A percentile compares a stretch with the other conserved stretches of the same genome.
Evolutionary conservation across 2,329 filamentous ascomycete species (phyloP).

Genomic region (Blastomyces percursus): DNA sequence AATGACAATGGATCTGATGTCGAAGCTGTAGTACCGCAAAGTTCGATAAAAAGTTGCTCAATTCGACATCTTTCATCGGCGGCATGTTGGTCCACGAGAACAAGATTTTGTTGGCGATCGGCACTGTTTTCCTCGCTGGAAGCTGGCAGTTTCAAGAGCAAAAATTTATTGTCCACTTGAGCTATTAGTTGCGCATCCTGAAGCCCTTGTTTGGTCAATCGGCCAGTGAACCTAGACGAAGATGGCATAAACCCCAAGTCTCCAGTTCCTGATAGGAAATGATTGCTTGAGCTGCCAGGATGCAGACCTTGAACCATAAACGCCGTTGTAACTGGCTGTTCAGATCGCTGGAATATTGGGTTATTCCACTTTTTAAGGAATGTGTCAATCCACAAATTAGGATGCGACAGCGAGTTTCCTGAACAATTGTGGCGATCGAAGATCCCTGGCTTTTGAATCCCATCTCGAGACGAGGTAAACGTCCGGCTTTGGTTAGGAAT

Average conservation of each 20-base stretch:
- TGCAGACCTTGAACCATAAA: slow-evolving; percentile 16
- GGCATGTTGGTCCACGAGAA: slow-evolving; percentile 87
- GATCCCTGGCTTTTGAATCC: slow-evolving; percentile 9
- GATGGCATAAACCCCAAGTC: not conserved
- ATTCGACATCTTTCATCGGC: slow-evolving; percentile 80
- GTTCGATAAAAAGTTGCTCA: slow-evolving; percentile 55
- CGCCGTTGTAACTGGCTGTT: slow-evolving; percentile 34
- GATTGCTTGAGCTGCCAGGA: not conserved
- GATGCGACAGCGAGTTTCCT: not conserved
- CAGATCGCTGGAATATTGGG: slow-evolving; percentile 54
- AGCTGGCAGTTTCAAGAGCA: slow-evolving; percentile 48
- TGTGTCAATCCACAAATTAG: slow-evolving; percentile 47
- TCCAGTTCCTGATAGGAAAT: not conserved
- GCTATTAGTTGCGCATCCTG: slow-evolving; percentile 54
- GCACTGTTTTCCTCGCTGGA: not conserved
- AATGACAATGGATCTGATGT: slow-evolving; percentile 1
- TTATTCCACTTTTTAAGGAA: slow-evolving; percentile 61
- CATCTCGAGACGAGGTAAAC: slow-evolving; percentile 12
- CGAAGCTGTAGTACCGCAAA: slow-evolving; percentile 33
- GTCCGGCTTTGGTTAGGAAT: slow-evolving; percentile 12
- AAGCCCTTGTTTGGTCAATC: slow-evolving; percentile 53
- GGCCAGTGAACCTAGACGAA: slow-evolving; percentile 7
- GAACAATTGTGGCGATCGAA: not conserved
- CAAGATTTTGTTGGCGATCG: slow-evolving; percentile 38
- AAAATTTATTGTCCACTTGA: slow-evolving; percentile 85